Evolutionary conservation across 2,329 filamentous ascomycete genomes (phyloP).

Genomic region (Kalmusia sp.): DNA sequence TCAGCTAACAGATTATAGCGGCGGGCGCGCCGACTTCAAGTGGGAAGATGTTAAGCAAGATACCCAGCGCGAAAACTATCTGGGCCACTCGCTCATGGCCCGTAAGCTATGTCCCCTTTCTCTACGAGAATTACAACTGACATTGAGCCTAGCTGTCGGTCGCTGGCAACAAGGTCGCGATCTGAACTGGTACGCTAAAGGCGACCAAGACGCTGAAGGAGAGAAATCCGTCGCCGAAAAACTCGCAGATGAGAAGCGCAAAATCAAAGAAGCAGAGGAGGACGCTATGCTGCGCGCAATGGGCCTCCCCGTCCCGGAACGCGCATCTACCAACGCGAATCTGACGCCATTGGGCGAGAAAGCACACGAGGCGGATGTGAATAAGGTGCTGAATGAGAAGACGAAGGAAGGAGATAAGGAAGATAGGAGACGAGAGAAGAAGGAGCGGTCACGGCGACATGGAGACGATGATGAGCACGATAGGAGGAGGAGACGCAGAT

Average conservation of each 20-base stretch:
- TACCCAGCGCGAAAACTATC: conserved; percentile 85
- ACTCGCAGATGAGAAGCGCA: conserved; percentile 73
- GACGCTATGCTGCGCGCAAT: conserved; percentile 86
- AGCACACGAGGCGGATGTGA: conserved; percentile 61
- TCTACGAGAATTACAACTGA: neutral
- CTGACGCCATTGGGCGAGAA: conserved; percentile 63
- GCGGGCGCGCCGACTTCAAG: conserved; percentile 89
- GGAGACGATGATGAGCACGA: conserved; percentile 31
- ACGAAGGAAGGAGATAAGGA: conserved; percentile 46
- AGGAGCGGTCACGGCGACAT: conserved; percentile 33
- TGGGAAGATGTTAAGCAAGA: conserved; percentile 94
- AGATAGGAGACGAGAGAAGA: conserved; percentile 26
- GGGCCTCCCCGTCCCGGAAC: conserved; percentile 75
- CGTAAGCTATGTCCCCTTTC: conserved; percentile 47
- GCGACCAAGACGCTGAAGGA: conserved; percentile 58
- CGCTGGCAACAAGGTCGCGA: conserved; percentile 86
- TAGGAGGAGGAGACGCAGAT: conserved; percentile 31
- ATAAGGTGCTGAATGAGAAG: conserved; percentile 60
- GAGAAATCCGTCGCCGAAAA: conserved; percentile 67
- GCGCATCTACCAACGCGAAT: conserved; percentile 70
- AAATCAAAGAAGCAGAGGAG: conserved; percentile 89
- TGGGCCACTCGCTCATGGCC: conserved; percentile 90
- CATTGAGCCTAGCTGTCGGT: conserved; percentile 66
- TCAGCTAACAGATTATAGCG: conserved; percentile 56
- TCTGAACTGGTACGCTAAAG: conserved; percentile 70